Base-by-base conservation (phyloP, 2,329 filamentous ascomycete species). In the Aurifilum marmelostoma region DNA sequence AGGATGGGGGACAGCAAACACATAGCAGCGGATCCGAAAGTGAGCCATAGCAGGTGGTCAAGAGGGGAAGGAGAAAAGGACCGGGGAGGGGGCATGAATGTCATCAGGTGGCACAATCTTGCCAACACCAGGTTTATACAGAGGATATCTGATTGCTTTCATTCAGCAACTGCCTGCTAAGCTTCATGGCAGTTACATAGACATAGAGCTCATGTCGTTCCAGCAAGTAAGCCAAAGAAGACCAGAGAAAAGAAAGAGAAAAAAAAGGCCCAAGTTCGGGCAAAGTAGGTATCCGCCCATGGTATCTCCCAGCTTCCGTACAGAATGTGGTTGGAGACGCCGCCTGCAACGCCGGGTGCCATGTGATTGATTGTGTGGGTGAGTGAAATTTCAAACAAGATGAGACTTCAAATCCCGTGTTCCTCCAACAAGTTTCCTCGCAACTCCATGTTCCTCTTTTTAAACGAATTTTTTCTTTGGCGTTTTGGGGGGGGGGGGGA, bases 401-500 rank as follows among this genome's bases (percentile, higher is more conserved):
- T 59, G 52, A 39, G 47, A 27, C 65, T 63, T 67, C 60, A 64
- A 29, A 63, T 60, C 58, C 62, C 47, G 39, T 68, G 41, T 56
- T 59, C 52, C 47, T 58, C 37, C 59, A 6, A 21, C n/a, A 56
- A 34, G 18, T 39, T 12, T 66, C 29, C 66, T 66, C 62, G 65
- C 65, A 69, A 71, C 69, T 71, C 67, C 69, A 21, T 41, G 21
- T 62, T 54, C 65, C 58, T 43, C 24, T 58, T 63, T 50, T 54
- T 60, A 24, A 3, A 5, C 56, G 43, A n/a, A 11, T 6, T n/a
- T n/a, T 34, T 50, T 66, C 37, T 68, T 62, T 59, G 52, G 65
- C 64, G 67, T 70, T 39, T 72, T 69, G 74, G 27, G 74, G 73
- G 72, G n/a, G n/a, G n/a, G n/a, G n/a, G n/a, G n/a, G n/a, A n/a